Base-by-base conservation (phyloP, 257 asterid genomes). In the Eustoma russellianum region DNA sequence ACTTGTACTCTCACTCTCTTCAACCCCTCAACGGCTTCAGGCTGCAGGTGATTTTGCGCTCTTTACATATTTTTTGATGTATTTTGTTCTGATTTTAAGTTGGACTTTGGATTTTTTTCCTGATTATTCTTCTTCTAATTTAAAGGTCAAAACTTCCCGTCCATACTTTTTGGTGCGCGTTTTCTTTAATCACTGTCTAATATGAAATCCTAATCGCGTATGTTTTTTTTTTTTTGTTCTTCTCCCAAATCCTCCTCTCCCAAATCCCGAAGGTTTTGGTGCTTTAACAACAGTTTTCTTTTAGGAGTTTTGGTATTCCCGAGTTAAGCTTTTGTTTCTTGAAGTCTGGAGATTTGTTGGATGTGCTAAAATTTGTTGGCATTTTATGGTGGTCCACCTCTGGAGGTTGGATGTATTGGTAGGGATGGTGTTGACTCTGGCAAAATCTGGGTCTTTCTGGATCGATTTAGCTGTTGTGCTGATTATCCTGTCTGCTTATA, bases 41-140 rank as follows among this genome's bases (percentile, higher is more conserved):
- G 13, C 55, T 40, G 41, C 58, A 60, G 61, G 77, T 75, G 48
- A 51, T 46, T 61, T 16, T 33, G 15, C 12, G n/a, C 40, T 5
- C 13, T n/a, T 28, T 11, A 7, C 51, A 3, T 5, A 16, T 17
- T 9, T 2, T 11, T 3, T 57, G 30, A 11, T 45, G 13, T 15
- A 1, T 45, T 50, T 35, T 34, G 4, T 19, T 2, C 16, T 28
- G n/a, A 33, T 55, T 52, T 35, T 0, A 17, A 7, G 6, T 7
- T 19, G 47, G 59, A 13, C 34, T 19, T 55, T 59, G n/a, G 48
- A 40, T 63, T 41, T 33, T 52, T 41, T 72, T 64, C 64, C 64
- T 65, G 16, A 48, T 11, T 16, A 43, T 35, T 54, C 28, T 34
- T 49, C 13, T 6, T 9, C 53, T 33, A 40, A 12, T 15, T 63